These are phyloP conservation scores for Rubroshorea leprosula DNA, from an alignment of 345 rosid species.

Conservation along the genomic window DNA sequence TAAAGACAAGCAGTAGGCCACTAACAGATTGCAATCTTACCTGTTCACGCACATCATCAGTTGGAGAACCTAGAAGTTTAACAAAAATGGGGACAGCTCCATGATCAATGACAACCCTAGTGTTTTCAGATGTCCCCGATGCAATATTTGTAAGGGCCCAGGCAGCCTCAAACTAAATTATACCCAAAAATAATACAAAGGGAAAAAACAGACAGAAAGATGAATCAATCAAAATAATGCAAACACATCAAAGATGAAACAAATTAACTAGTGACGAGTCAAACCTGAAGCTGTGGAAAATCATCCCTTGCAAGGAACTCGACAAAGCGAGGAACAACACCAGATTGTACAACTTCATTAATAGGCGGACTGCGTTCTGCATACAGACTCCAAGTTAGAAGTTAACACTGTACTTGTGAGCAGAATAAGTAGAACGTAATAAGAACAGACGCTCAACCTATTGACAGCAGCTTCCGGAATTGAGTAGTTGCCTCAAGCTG, in stretches of 20 bases:
- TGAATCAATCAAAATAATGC: background rate
- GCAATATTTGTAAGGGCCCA: constrained; percentile 87
- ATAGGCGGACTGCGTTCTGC: constrained; percentile 75
- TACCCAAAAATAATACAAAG: too few relatives aligned
- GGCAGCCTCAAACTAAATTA: constrained; percentile 73
- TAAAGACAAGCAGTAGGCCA: background rate
- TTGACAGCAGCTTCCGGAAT: constrained; percentile 66
- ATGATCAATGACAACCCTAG: constrained; percentile 62
- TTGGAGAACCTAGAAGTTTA: constrained; percentile 54
- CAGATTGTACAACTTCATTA: constrained; percentile 60
- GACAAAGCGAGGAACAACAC: constrained; percentile 72
- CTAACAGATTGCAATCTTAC: constrained; percentile 24
- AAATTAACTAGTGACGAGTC: background rate
- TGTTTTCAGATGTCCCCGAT: constrained; percentile 77
- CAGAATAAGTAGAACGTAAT: background rate
- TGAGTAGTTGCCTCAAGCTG: constrained; percentile 69
- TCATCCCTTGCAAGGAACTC: constrained; percentile 70
- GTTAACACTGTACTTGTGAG: background rate
- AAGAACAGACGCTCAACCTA: constrained; percentile 31
- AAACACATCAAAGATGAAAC: background rate
- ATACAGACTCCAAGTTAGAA: background rate
- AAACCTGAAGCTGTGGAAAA: constrained; percentile 73
- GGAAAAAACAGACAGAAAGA: background rate
- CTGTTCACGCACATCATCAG: constrained; percentile 81
- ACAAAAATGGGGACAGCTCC: constrained; percentile 70